Evolutionary conservation across 352 stramenopile genomes (phyloP).

Genomic region (Phytophthora chlamydospora): DNA sequence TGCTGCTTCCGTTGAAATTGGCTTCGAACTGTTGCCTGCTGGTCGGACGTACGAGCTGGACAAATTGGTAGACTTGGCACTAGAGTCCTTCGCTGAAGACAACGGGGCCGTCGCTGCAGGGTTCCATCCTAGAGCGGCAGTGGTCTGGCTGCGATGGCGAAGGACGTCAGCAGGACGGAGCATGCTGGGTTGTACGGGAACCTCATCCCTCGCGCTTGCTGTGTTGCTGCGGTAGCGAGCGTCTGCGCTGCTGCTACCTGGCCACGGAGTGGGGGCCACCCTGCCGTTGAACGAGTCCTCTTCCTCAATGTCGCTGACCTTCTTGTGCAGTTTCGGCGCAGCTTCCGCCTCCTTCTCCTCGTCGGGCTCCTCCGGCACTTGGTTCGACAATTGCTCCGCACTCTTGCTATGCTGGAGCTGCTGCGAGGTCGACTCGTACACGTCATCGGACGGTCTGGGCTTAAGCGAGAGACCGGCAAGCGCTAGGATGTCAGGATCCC

Average conservation of each 20-base stretch:
- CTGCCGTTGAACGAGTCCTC: conserved; percentile 12
- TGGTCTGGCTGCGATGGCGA: conserved; percentile 39
- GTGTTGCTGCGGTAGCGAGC: conserved; percentile 28
- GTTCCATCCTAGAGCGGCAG: conserved; percentile 25
- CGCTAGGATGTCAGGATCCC: conserved; percentile 60
- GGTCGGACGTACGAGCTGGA: conserved; percentile 22
- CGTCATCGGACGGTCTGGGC: conserved; percentile 29
- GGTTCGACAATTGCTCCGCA: conserved; percentile 21
- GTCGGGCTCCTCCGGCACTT: conserved; percentile 25
- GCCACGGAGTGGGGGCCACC: conserved; percentile 19
- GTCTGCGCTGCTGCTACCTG: conserved; percentile 18
- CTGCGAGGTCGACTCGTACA: conserved; percentile 20
- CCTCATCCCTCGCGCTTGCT: conserved; percentile 16
- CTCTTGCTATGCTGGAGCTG: conserved; percentile 15
- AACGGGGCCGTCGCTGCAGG: conserved; percentile 27
- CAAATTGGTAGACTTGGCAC: conserved; percentile 21
- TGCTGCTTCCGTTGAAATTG: neutral
- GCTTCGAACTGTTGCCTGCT: conserved; percentile 4
- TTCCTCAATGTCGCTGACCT: conserved; percentile 8
- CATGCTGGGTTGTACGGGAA: conserved; percentile 11
- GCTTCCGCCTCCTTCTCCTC: conserved; percentile 15
- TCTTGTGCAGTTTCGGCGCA: neutral
- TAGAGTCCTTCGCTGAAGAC: conserved; percentile 14
- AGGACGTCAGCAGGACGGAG: conserved; percentile 38
- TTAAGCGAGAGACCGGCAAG: conserved; percentile 59